Conservation (phyloP, 2,329 filamentous ascomycete species). For the Biscogniauxia marginata region DNA sequence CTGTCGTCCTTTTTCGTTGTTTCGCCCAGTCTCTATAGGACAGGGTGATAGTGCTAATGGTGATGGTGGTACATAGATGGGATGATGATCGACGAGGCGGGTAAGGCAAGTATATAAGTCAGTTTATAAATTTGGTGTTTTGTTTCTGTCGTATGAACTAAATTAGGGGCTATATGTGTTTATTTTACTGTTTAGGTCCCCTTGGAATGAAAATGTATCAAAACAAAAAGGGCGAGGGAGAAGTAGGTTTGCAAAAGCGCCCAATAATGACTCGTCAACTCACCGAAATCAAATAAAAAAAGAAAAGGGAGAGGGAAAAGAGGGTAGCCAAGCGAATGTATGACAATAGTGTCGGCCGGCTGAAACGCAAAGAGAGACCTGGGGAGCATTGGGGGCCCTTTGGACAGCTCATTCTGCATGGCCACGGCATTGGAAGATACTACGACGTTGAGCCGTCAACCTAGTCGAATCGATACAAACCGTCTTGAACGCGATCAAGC, state of each 20-base stretch:
- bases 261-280: background rate
- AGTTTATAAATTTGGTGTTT: too few relatives aligned
- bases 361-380: background rate
- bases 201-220: background rate
- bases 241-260: background rate
- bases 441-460: background rate
- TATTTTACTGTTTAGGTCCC: background rate
- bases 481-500: background rate
- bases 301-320: background rate
- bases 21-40: background rate
- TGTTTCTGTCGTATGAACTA: too few relatives aligned
- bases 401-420: constrained; percentile 6
- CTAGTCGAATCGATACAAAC: background rate
- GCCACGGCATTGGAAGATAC: background rate
- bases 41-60: background rate
- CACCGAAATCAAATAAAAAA: background rate
- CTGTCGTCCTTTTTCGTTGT: background rate
- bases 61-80: background rate
- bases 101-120: background rate
- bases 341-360: background rate
- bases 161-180: background rate
- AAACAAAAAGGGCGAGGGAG: background rate
- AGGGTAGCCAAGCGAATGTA: background rate
- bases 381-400: constrained; percentile 4
- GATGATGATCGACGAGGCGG: background rate